Conservation (phyloP, 768 basidiomycete genomes). For the Rhodotorula kratochvilovae region DNA sequence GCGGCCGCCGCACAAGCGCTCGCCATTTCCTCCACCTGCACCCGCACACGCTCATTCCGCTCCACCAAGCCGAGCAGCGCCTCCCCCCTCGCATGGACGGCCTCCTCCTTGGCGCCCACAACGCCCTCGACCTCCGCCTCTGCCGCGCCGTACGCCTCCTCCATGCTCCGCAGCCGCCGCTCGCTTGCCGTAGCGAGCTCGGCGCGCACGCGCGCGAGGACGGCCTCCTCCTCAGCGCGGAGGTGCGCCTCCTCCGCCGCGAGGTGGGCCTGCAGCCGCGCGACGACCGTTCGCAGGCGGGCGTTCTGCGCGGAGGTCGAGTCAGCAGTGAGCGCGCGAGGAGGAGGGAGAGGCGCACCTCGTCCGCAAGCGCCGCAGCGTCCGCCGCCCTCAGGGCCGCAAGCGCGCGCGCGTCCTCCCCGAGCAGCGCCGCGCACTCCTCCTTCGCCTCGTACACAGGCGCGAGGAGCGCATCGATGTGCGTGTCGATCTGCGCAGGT, state of each 20-base stretch:
- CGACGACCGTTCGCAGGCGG: not conserved
- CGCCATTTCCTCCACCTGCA: not conserved
- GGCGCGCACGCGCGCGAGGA: not conserved
- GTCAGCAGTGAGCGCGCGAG: not conserved
- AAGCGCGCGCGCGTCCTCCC: not conserved
- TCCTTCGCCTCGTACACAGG: not conserved
- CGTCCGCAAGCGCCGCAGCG: not conserved
- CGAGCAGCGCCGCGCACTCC: not conserved
- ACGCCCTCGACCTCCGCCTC: not conserved
- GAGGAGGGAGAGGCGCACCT: not conserved
- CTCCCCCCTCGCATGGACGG: not conserved
- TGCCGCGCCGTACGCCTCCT: not conserved
- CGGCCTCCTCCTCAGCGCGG: not conserved
- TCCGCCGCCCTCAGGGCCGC: not conserved
- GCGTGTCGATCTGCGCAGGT: not conserved
- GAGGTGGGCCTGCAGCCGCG: not conserved
- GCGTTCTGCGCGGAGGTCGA: not conserved
- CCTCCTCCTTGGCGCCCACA: no score
- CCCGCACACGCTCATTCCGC: not conserved
- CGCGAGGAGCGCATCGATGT: not conserved
- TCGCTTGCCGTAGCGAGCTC: constrained; percentile 1
- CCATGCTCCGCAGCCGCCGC: not conserved
- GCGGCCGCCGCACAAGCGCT: not conserved
- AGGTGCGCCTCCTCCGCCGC: not conserved
- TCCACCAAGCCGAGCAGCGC: not conserved